Base-by-base conservation (phyloP, 1,284 basidiomycete genomes). In the Megacollybia platyphylla region DNA sequence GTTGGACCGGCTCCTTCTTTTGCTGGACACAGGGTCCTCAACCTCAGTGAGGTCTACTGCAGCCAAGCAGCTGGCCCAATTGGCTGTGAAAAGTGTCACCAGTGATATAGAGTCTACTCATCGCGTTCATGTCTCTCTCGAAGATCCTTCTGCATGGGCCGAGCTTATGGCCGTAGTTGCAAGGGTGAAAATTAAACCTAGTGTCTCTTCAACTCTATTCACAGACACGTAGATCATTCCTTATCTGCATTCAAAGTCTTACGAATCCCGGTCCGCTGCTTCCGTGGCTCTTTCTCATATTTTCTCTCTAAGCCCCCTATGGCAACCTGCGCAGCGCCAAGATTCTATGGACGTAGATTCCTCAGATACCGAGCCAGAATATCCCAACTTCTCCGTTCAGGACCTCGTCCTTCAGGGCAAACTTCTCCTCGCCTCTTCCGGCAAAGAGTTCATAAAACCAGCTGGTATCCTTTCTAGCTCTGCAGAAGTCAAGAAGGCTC, bases 11-110 rank as follows among this genome's bases (percentile, higher is more conserved):
- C 81, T 94, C 66, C 82, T 94, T 54, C 76, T 87, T 57, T 69
- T 94, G 40, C 77, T 94, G 55, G 91, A 93, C 61, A 87, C 87
- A 36, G 92, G 91, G 39, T 91, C 90, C 26, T 88, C 87, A 2
- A 66, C 75, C 40, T 84, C 87, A 39, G 84, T 94, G 46, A 76
- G 89, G 55, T 79, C 79, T 48, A 92, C 91, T 11, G 91, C 92
- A 3, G 91, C 91, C 7, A 89, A 88, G 56, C 92, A 96, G 60
- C 73, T 96, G 36, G 92, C 89, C 1, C 87, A 92, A 54, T 73
- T 94, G 45, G 90, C 91, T 2, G 83, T 76, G 15, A 82, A 86
- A 60, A 76, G 73, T 51, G 87, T 92, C 65, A 86, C 87, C 42
- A 72, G 81, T 27, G 71, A 82, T 57, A 75, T 80, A 50, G 87